These are phyloP conservation scores for Cyathus striatus DNA, from an alignment of 768 basidiomycete genomes.

Conservation along the genomic window DNA sequence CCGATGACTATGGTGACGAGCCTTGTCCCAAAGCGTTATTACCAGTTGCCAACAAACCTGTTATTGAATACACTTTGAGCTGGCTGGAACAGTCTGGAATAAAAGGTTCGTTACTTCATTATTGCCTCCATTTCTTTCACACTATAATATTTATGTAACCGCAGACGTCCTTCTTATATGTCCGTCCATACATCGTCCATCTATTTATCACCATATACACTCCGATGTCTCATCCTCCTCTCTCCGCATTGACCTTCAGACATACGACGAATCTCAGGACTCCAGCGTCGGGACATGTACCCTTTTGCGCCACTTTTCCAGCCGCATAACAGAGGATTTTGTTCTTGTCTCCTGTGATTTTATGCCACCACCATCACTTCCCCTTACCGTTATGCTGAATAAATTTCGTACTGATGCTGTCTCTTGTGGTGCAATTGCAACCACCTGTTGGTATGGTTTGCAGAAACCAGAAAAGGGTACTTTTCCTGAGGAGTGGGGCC, in stretches of 20 bases:
- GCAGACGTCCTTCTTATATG: slow-evolving; percentile 86
- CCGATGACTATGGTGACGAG: slow-evolving; percentile 73
- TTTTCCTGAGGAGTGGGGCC: slow-evolving; percentile 66
- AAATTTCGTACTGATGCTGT: slow-evolving; percentile 74
- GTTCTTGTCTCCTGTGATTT: slow-evolving; percentile 91
- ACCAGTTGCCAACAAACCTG: slow-evolving; percentile 82
- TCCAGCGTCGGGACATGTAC: slow-evolving; percentile 65
- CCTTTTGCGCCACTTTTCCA: slow-evolving; percentile 72
- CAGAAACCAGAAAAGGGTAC: slow-evolving; percentile 47
- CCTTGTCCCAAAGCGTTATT: slow-evolving; percentile 85
- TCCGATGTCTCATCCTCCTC: slow-evolving; percentile 69
- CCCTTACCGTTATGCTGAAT: slow-evolving; percentile 67
- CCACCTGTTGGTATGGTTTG: slow-evolving; percentile 60
- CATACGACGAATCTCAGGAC: slow-evolving; percentile 71
- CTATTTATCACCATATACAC: slow-evolving; percentile 81
- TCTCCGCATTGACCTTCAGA: slow-evolving; percentile 71
- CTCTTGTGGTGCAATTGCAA: slow-evolving; percentile 58
- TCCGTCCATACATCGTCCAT: slow-evolving; percentile 67
- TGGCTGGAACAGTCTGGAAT: slow-evolving; percentile 90
- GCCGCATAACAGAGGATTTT: slow-evolving; percentile 78
- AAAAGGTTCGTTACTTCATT: slow-evolving; percentile 47
- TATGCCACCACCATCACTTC: slow-evolving; percentile 69
- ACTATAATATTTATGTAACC: slow-evolving; percentile 6
- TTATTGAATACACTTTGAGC: slow-evolving; percentile 76
- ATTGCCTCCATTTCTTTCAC: slow-evolving; percentile 2